Conservation (phyloP, 352 stramenopile species). For the Phytophthora idaei region DNA sequence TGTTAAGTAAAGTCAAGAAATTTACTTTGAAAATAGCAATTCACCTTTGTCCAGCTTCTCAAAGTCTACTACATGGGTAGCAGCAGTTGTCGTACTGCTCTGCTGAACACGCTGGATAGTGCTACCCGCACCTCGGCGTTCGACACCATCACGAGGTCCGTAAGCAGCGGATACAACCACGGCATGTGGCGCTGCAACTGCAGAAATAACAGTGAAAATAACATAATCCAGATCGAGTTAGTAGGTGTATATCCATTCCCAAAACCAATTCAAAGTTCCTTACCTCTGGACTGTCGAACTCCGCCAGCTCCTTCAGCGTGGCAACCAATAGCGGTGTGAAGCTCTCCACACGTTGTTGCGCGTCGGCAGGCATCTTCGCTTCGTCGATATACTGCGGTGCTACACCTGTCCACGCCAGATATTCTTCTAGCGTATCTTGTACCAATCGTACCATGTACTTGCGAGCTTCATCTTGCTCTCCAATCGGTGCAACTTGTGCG, state of each 20-base stretch:
- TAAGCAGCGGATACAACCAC: conserved; percentile 87
- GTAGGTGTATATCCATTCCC: not conserved
- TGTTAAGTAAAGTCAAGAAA: conserved; percentile 15
- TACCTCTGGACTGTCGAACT: conserved; percentile 64
- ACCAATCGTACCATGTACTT: conserved; percentile 72
- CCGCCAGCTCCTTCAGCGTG: conserved; percentile 50
- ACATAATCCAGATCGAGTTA: conserved; percentile 6
- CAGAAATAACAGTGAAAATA: conserved; percentile 1
- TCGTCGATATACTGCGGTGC: conserved; percentile 24
- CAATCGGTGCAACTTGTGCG: conserved; percentile 28
- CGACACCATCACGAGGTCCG: conserved; percentile 68
- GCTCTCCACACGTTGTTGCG: conserved; percentile 55
- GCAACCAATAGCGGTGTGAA: conserved; percentile 64
- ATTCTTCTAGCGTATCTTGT: conserved; percentile 66
- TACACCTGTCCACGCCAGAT: conserved; percentile 61
- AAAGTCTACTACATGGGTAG: conserved; percentile 34
- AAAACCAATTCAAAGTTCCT: conserved; percentile 16
- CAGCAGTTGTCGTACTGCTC: conserved; percentile 66
- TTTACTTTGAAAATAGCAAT: conserved; percentile 20
- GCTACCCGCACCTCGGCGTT: conserved; percentile 69
- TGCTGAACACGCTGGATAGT: conserved; percentile 66
- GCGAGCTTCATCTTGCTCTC: conserved; percentile 65
- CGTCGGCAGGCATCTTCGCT: conserved; percentile 43
- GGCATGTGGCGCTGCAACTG: conserved; percentile 68
- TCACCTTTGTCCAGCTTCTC: not conserved